Conservation (phyloP, 345 rosid genomes). For the Citrus hindsii region DNA sequence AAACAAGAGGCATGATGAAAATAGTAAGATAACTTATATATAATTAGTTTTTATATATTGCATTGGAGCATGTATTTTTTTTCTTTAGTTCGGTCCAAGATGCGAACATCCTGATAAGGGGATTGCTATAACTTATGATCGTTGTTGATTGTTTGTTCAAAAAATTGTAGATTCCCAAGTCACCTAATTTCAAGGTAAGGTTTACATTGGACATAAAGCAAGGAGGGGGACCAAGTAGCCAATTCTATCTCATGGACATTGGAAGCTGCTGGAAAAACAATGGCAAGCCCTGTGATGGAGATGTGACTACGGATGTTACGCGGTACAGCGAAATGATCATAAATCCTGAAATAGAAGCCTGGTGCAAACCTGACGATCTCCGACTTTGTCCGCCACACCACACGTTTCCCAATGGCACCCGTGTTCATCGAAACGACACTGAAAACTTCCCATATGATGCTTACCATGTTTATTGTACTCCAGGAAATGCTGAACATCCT, state of each 20-base stretch:
- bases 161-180: constrained; percentile 8
- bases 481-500: constrained; percentile 6
- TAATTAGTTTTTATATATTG: no score
- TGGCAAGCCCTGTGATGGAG: constrained; percentile 24
- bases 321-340: constrained; percentile 19
- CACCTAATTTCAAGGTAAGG: constrained; percentile 20
- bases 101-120: no score
- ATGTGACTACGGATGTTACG: constrained; percentile 22
- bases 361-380: constrained; percentile 16
- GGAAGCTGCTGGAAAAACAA: constrained; percentile 33
- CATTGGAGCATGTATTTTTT: not conserved
- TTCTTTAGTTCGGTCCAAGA: no score
- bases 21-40: constrained; percentile 7
- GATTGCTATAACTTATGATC: no score
- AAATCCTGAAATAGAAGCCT: constrained; percentile 5
- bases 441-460: constrained; percentile 1
- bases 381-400: constrained; percentile 6
- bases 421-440: not conserved
- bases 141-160: not conserved
- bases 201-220: constrained; percentile 16
- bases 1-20: constrained; percentile 31
- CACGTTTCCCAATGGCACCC: not conserved
- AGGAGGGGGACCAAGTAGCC: constrained; percentile 26
- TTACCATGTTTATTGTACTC: constrained; percentile 6
- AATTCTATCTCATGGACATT: constrained; percentile 26